phyloP scores from a whole-genome alignment of 345 rosid genomes.

The Eucalyptus regnans region DNA sequence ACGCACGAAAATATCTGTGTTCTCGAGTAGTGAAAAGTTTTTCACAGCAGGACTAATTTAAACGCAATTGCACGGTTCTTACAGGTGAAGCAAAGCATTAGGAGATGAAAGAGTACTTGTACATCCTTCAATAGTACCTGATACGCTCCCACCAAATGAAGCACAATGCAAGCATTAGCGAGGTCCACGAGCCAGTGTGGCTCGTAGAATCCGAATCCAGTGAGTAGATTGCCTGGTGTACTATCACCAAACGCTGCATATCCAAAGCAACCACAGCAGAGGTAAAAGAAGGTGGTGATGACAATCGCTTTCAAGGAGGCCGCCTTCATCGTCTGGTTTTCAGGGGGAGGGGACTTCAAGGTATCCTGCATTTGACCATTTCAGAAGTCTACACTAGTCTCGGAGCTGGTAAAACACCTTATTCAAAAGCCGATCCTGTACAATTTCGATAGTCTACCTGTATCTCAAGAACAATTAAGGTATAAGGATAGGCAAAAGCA shows the following conservation, averaged over 20 bases:
- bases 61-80: background rate
- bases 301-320: constrained; percentile 18
- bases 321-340: constrained; percentile 30
- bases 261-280: constrained; percentile 28
- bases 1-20: background rate
- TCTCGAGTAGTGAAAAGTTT: background rate
- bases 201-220: constrained; percentile 38
- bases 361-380: constrained; percentile 20
- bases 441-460: constrained; percentile 4
- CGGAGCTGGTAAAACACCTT: background rate
- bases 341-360: constrained; percentile 30
- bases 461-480: constrained; percentile 21
- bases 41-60: background rate
- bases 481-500: constrained; percentile 18
- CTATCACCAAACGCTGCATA: constrained; percentile 44
- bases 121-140: background rate
- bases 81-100: background rate
- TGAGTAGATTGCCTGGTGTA: constrained; percentile 41
- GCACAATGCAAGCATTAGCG: background rate
- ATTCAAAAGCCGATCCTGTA: background rate
- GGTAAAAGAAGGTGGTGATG: constrained; percentile 26
- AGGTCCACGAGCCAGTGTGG: constrained; percentile 7
- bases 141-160: background rate
- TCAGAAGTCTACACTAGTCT: background rate
- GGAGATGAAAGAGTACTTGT: background rate